Conservation (phyloP, 2,329 filamentous ascomycete genomes). For the Bisporella sp. region DNA sequence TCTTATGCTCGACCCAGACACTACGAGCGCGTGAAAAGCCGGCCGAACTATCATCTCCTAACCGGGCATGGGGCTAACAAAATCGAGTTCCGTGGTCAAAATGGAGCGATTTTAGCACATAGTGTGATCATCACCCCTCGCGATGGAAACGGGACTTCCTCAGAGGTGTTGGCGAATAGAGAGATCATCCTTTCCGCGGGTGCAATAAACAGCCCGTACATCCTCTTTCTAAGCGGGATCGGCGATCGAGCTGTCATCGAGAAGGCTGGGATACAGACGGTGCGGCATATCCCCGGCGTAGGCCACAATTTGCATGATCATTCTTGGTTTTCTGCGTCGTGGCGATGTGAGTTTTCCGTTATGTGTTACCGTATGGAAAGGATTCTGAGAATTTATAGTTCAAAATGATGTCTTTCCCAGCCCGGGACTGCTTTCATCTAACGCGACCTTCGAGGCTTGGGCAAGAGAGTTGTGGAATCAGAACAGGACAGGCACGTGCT, state of each 20-base stretch:
- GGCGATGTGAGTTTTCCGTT: no score
- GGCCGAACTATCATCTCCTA: constrained; percentile 48
- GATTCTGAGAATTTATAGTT: no score
- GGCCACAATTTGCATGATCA: constrained; percentile 31
- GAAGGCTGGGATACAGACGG: constrained; percentile 24
- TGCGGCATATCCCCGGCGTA: constrained; percentile 34
- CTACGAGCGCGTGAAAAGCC: constrained; percentile 26
- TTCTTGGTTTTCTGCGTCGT: background rate
- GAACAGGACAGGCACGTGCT: no score
- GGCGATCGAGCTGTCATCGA: constrained; percentile 25
- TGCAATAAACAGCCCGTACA: constrained; percentile 17
- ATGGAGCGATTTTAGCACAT: constrained; percentile 1
- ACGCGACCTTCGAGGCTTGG: no score
- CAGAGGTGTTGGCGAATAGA: constrained; percentile 18
- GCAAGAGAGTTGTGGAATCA: no score
- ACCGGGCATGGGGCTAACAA: constrained; percentile 45
- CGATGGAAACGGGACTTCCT: background rate
- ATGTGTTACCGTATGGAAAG: no score
- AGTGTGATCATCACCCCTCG: background rate
- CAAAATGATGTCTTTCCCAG: no score
- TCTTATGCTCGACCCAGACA: constrained; percentile 35
- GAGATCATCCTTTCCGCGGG: constrained; percentile 33
- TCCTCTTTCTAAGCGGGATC: constrained; percentile 20
- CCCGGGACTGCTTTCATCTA: no score
- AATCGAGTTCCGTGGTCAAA: constrained; percentile 29